Evolutionary conservation across 2,329 filamentous ascomycete species (phyloP).

Genomic region (Thyridium curvatum): DNA sequence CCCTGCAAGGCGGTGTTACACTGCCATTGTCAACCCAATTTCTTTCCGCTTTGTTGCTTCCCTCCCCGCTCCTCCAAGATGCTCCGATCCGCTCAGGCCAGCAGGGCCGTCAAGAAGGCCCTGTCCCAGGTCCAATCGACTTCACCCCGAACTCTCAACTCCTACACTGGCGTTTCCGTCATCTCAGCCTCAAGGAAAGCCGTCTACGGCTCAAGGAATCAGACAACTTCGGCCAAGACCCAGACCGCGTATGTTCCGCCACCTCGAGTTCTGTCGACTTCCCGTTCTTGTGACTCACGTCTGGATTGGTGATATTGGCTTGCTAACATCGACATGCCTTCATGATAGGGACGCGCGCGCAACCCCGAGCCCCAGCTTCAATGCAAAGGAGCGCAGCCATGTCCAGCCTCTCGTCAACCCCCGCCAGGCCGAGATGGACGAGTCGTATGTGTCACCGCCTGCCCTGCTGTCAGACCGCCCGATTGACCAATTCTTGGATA

Average conservation of each 20-base stretch:
- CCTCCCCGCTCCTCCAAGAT: slow-evolving; percentile 20
- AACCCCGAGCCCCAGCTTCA: slow-evolving; percentile 58
- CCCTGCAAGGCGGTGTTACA: too few relatives aligned
- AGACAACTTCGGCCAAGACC: slow-evolving; percentile 42
- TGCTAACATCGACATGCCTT: slow-evolving; percentile 13
- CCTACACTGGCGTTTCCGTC: slow-evolving; percentile 27
- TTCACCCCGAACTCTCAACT: slow-evolving; percentile 30
- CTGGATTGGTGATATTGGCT: background rate
- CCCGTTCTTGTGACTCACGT: slow-evolving; percentile 17
- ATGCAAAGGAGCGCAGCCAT: slow-evolving; percentile 47
- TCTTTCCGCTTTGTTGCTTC: background rate
- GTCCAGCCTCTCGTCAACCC: slow-evolving; percentile 63
- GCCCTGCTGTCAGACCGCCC: slow-evolving; percentile 3
- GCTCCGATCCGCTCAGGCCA: slow-evolving; percentile 38
- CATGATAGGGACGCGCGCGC: slow-evolving; percentile 47
- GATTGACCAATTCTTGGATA: slow-evolving; percentile 8
- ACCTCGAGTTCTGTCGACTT: slow-evolving; percentile 11
- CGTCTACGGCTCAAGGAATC: slow-evolving; percentile 35
- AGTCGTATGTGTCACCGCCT: slow-evolving; percentile 58
- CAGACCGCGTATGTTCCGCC: slow-evolving; percentile 44
- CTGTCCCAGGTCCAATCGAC: slow-evolving; percentile 28
- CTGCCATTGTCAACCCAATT: too few relatives aligned
- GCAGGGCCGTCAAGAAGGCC: slow-evolving; percentile 39
- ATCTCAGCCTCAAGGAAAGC: slow-evolving; percentile 31
- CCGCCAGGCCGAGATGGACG: slow-evolving; percentile 62